Evolutionary conservation across 345 rosid genomes (phyloP).

Genomic region (Hypericum androsaemum): DNA sequence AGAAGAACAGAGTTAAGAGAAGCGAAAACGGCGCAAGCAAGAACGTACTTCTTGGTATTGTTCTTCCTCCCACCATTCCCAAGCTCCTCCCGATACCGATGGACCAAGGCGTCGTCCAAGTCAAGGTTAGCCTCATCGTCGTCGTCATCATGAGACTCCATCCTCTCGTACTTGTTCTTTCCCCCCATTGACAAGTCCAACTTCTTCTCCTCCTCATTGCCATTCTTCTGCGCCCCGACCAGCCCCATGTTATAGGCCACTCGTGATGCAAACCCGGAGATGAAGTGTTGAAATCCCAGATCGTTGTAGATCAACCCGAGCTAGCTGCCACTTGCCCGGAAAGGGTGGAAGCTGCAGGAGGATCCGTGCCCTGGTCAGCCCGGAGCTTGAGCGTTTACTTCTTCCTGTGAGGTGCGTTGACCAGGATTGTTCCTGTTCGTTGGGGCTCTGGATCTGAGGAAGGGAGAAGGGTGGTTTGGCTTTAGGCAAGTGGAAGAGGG

Average conservation of each 20-base stretch:
- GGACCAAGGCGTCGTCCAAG: constrained; percentile 22
- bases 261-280: too few species aligned
- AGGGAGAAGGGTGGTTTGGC: too few species aligned
- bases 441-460: too few species aligned
- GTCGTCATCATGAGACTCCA: constrained; percentile 39
- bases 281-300: too few species aligned
- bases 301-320: too few species aligned
- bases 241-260: constrained; percentile 20
- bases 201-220: constrained; percentile 18
- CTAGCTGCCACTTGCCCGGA: too few species aligned
- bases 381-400: too few species aligned
- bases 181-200: constrained; percentile 33
- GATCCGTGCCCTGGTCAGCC: too few species aligned
- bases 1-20: constrained; percentile 86
- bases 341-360: too few species aligned
- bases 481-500: too few species aligned
- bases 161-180: constrained; percentile 70
- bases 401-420: too few species aligned
- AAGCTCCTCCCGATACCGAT: constrained; percentile 14
- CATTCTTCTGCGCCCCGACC: constrained; percentile 51
- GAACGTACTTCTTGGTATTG: constrained; percentile 34
- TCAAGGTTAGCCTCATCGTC: constrained; percentile 8
- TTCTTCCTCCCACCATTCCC: constrained; percentile 13
- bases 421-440: too few species aligned
- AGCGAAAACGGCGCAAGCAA: constrained; percentile 65